phyloP scores from a whole-genome alignment of 2,329 filamentous ascomycete species.

The Phialophora verrucosa region DNA sequence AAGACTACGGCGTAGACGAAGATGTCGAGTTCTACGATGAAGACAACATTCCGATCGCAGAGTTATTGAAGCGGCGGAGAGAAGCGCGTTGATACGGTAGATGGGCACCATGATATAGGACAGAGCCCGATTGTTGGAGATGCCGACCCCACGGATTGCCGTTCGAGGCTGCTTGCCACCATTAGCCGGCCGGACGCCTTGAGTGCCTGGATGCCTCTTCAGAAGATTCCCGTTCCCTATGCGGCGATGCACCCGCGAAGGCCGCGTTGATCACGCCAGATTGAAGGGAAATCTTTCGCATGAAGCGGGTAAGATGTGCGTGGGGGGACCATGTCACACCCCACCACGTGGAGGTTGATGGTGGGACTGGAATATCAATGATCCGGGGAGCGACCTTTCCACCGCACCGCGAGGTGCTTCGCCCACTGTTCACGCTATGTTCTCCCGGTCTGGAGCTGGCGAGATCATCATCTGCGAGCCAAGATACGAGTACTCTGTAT shows the following conservation, averaged over 20 bases:
- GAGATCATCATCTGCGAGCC: not conserved
- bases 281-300: not conserved
- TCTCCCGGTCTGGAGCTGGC: not conserved
- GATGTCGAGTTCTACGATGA: constrained; percentile 68
- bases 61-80: constrained; percentile 55
- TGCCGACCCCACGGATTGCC: constrained; percentile 1
- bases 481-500: not conserved
- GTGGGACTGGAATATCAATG: constrained; percentile 4
- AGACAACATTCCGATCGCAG: constrained; percentile 64
- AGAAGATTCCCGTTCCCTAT: not conserved
- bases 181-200: not conserved
- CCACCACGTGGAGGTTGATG: not conserved
- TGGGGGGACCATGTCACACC: not conserved
- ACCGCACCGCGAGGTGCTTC: not conserved
- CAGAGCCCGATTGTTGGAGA: constrained; percentile 11
- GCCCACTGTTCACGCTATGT: not conserved
- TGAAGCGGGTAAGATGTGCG: not conserved
- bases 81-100: constrained; percentile 25
- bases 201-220: too few species aligned
- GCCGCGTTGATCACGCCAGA: not conserved
- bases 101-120: constrained; percentile 9
- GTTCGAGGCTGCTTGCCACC: not conserved
- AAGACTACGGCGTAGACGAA: constrained; percentile 70
- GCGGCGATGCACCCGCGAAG: not conserved
- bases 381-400: not conserved